Evolutionary conservation across 1,284 basidiomycete genomes (phyloP).

Genomic region (Boletus sp.): DNA sequence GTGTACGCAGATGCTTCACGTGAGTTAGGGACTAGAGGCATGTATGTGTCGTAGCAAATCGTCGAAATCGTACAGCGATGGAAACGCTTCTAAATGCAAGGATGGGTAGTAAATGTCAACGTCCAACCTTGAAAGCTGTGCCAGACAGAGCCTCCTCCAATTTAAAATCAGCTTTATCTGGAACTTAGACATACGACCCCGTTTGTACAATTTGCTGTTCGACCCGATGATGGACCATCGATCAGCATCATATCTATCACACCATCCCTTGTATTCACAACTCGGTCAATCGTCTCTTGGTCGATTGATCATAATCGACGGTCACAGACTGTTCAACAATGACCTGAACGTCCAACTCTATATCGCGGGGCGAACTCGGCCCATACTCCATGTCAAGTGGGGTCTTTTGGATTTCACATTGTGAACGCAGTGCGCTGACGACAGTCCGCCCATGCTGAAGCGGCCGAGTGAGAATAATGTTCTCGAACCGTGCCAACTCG

Average conservation of each 20-base stretch:
- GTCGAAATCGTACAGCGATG: neutral
- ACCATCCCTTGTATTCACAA: slow-evolving; percentile 5
- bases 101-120: neutral
- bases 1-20: neutral
- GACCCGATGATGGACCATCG: neutral
- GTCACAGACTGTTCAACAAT: slow-evolving; percentile 30
- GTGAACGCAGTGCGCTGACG: slow-evolving; percentile 23
- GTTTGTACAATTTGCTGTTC: slow-evolving; percentile 1
- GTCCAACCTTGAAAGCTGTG: neutral
- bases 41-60: slow-evolving; percentile 1
- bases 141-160: neutral
- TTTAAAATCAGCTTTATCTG: slow-evolving; percentile 16
- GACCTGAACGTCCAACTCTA: slow-evolving; percentile 31
- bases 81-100: no score
- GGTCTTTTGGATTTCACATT: slow-evolving; percentile 23
- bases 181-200: neutral
- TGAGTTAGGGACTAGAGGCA: slow-evolving; percentile 9
- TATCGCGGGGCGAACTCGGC: slow-evolving; percentile 14
- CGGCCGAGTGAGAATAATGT: slow-evolving; percentile 27
- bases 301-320: slow-evolving; percentile 29
- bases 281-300: slow-evolving; percentile 16
- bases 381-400: slow-evolving; percentile 26
- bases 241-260: slow-evolving; percentile 10
- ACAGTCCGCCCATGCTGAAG: slow-evolving; percentile 14
- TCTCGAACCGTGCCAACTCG: slow-evolving; percentile 27